phyloP scores from a whole-genome alignment of 352 stramenopile genomes.

The Aphanomyces stellatus region DNA sequence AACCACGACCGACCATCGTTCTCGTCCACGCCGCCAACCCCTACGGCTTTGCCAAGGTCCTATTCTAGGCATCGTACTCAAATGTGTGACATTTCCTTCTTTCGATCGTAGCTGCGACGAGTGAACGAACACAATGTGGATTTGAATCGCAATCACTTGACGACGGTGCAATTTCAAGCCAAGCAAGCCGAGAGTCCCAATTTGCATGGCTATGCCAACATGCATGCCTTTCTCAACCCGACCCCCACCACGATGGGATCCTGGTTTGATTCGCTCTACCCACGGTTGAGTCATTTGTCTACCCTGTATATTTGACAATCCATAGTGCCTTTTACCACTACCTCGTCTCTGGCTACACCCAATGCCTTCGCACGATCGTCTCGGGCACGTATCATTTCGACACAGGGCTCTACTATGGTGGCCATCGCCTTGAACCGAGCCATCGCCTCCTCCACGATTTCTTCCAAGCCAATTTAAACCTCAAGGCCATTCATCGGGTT shows the following conservation, averaged over 20 bases:
- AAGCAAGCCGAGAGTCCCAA: slow-evolving; percentile 58
- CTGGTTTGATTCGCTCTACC: not conserved
- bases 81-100: no score
- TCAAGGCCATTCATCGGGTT: slow-evolving; percentile 31
- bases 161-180: slow-evolving; percentile 34
- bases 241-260: no score
- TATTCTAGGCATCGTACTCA: no score
- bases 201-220: slow-evolving; percentile 44
- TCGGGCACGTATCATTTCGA: slow-evolving; percentile 85
- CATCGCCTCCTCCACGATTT: slow-evolving; percentile 51
- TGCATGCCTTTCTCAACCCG: not conserved
- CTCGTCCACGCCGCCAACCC: slow-evolving; percentile 92
- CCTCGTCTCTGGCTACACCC: not conserved
- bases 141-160: slow-evolving; percentile 89
- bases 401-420: slow-evolving; percentile 80
- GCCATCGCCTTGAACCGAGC: slow-evolving; percentile 58
- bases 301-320: no score
- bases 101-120: slow-evolving; percentile 44
- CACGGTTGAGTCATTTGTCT: not conserved
- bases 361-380: slow-evolving; percentile 49
- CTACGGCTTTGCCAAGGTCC: slow-evolving; percentile 74
- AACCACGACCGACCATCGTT: slow-evolving; percentile 59
- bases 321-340: not conserved
- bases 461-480: slow-evolving; percentile 40
- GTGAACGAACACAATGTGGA: slow-evolving; percentile 93